These are phyloP conservation scores for Colletotrichum cuscutae DNA, from an alignment of 2,329 filamentous ascomycete genomes.

Conservation along the genomic window DNA sequence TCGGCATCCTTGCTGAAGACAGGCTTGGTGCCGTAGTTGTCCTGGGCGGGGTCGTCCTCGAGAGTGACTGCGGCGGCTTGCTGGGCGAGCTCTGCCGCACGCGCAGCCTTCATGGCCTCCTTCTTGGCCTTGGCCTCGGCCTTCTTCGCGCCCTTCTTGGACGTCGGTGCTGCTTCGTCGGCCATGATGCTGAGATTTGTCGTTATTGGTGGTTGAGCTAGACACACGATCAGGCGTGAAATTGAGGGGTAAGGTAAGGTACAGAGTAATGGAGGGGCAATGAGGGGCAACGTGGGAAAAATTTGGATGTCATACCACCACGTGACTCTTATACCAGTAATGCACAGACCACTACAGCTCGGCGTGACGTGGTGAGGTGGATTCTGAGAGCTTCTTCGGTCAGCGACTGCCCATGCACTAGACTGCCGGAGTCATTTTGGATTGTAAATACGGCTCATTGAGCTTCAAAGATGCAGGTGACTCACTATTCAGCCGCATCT, in stretches of 20 bases:
- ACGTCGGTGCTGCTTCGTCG: slow-evolving; percentile 44
- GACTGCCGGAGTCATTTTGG: background rate
- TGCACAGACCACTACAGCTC: background rate
- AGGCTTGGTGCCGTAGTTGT: slow-evolving; percentile 62
- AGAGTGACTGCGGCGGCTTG: background rate
- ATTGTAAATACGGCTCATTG: background rate
- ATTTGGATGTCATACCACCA: background rate
- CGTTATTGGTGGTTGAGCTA: background rate
- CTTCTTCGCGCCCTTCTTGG: slow-evolving; percentile 90
- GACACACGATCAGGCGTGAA: background rate
- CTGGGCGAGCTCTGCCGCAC: slow-evolving; percentile 70
- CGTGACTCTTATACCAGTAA: background rate
- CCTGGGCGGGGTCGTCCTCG: slow-evolving; percentile 18
- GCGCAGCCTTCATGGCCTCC: slow-evolving; percentile 64
- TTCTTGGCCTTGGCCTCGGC: slow-evolving; percentile 87
- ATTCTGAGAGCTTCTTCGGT: background rate
- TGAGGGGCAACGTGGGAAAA: background rate
- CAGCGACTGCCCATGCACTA: background rate
- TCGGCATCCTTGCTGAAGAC: slow-evolving; percentile 63
- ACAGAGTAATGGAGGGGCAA: background rate
- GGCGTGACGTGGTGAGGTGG: background rate
- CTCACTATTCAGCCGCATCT: background rate
- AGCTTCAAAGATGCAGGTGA: background rate
- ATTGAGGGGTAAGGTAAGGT: background rate
- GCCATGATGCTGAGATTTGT: background rate